Conservation (phyloP, 805 yeast species). For the Yamadazyma endophytica region DNA sequence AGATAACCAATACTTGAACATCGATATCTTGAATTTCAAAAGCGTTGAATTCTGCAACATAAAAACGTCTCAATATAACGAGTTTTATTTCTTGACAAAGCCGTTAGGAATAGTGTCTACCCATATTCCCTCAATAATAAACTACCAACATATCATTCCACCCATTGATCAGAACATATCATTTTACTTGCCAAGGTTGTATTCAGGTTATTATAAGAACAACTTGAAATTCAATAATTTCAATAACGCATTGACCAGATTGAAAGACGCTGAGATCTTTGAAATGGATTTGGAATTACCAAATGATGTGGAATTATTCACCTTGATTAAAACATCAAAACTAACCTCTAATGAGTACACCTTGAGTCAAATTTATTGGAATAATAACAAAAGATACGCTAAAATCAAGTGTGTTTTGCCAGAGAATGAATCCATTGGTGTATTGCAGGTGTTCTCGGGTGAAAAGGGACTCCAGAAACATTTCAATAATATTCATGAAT, state of each 20-base stretch:
- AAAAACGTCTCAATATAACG: constrained; percentile 29
- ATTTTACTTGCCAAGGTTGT: constrained; percentile 77
- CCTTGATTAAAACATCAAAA: constrained; percentile 52
- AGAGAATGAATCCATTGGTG: constrained; percentile 61
- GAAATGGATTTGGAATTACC: constrained; percentile 79
- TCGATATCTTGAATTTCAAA: constrained; percentile 53
- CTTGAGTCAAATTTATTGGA: constrained; percentile 77
- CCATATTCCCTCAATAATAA: constrained; percentile 77
- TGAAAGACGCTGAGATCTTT: constrained; percentile 71
- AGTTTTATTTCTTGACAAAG: constrained; percentile 71
- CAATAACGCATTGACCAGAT: constrained; percentile 70
- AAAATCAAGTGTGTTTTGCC: constrained; percentile 82
- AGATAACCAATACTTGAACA: constrained; percentile 72
- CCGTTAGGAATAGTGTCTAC: constrained; percentile 77
- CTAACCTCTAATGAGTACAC: constrained; percentile 49
- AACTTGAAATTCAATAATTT: constrained; percentile 56
- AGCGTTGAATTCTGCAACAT: constrained; percentile 31
- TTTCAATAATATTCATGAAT: constrained; percentile 57
- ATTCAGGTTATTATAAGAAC: constrained; percentile 70
- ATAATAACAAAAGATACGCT: constrained; percentile 56
- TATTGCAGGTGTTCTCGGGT: constrained; percentile 72
- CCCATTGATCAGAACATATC: constrained; percentile 77
- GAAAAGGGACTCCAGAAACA: constrained; percentile 55
- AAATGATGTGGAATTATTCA: constrained; percentile 60
- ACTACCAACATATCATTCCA: constrained; percentile 83